Evolutionary conservation across 164 flowering plant genomes (phyloP).

Genomic region (Litsea cubeba): DNA sequence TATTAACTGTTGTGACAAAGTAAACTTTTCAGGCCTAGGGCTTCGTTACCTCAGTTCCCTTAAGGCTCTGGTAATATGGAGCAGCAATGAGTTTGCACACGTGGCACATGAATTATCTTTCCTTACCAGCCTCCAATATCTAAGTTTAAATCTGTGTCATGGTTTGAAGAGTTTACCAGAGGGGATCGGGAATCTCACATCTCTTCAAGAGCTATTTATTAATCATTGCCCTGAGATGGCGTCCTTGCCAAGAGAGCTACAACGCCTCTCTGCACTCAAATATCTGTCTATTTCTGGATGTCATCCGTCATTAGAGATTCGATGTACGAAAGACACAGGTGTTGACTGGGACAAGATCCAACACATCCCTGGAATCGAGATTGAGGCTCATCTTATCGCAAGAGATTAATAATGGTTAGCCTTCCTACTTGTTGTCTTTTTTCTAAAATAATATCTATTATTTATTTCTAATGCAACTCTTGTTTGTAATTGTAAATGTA

Average conservation of each 20-base stretch:
- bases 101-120: background rate
- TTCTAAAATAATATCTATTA: too few relatives aligned
- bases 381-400: rapidly evolving
- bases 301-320: background rate
- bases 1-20: background rate
- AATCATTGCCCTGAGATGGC: background rate
- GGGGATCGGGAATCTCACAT: background rate
- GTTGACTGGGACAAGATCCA: background rate
- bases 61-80: background rate
- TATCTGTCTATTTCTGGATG: rapidly evolving
- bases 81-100: background rate
- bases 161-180: background rate
- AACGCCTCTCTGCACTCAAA: background rate
- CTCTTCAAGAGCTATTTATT: background rate
- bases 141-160: background rate
- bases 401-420: too few relatives aligned
- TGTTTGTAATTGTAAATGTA: too few relatives aligned
- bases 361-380: background rate
- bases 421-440: too few relatives aligned
- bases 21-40: background rate
- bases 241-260: background rate
- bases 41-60: slow-evolving; percentile 7
- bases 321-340: background rate
- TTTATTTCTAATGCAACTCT: too few relatives aligned
- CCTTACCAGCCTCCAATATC: background rate